Base-by-base conservation (phyloP, 2,329 filamentous ascomycete genomes). In the Claviceps sp. region DNA sequence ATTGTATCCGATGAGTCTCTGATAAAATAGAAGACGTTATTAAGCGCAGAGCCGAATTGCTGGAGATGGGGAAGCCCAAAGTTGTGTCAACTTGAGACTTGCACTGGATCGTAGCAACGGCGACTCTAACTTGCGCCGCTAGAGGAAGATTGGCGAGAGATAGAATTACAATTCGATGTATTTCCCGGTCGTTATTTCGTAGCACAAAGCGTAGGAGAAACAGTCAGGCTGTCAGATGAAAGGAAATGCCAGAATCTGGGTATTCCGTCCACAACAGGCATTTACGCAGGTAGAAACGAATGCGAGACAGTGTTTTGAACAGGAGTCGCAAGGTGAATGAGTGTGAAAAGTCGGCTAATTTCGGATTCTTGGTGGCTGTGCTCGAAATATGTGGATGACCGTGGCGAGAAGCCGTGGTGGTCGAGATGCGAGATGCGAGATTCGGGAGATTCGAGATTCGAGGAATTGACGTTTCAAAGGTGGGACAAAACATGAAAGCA, bases 1-100 rank as follows among this genome's bases (percentile, higher is more conserved):
- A 70, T 70, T 55, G 52, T 44, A 30, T 34, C 36, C 8, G 24
- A 48, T 22, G 20, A 45, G 24, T 5, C 43, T 16, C 37, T 41
- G 26, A 13, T 37, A 14, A 41, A 9, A 41, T 1, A 24, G n/a
- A 5, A n/a, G 13, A 26, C 24, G 47, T 41, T 48, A 20, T 40
- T n/a, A 18, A 41, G 37, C 8, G 16, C 37, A 18, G 47, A 48
- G 47, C 5, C 37, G 22, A 5, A 30, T 18, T 18, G 37, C 47
- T 41, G 22, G 5, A 22, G 20, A 44, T 37, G 3, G 26, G 16
- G 38, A 18, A 30, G 48, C 18, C 9, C 18, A 22, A 44, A 30
- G 26, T 44, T 26, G 26, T 36, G 13, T 44, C 7, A 42, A 42
- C 48, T 43, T 7, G 48, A 13, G 41, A 30, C 34, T 22, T 13